phyloP scores from a whole-genome alignment of 768 basidiomycete species.

The Rhizopogon vinicolor region DNA sequence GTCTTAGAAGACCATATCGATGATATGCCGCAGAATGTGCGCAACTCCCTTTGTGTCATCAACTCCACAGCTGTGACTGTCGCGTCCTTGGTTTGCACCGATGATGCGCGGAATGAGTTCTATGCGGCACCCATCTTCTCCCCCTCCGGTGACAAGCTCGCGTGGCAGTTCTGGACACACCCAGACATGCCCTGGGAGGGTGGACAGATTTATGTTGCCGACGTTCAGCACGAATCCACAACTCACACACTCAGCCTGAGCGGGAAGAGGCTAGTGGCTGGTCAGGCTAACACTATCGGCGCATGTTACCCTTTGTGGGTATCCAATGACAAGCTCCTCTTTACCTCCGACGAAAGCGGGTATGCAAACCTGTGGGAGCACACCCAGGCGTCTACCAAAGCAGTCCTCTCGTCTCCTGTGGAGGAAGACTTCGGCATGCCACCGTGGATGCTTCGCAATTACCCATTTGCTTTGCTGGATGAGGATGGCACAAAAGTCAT shows the following conservation, averaged over 20 bases:
- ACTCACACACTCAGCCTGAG: conserved; percentile 31
- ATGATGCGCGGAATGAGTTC: conserved; percentile 43
- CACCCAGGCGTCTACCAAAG: conserved; percentile 13
- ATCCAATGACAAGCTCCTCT: conserved; percentile 50
- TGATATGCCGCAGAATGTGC: conserved; percentile 29
- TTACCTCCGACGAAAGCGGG: conserved; percentile 51
- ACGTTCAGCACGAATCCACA: conserved; percentile 24
- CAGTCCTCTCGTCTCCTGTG: conserved; percentile 27
- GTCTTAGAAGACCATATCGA: conserved; percentile 66
- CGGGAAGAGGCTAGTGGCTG: conserved; percentile 40
- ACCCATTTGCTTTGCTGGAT: conserved; percentile 19
- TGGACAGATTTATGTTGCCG: conserved; percentile 44
- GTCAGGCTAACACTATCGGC: conserved; percentile 40
- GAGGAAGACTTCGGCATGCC: conserved; percentile 20
- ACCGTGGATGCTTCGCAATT: conserved; percentile 12
- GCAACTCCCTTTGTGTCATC: conserved; percentile 54
- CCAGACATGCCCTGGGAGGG: conserved; percentile 71
- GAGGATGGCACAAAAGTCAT: conserved; percentile 15
- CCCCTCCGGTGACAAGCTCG: conserved; percentile 47
- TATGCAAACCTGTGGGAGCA: conserved; percentile 46
- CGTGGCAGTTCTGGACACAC: conserved; percentile 62
- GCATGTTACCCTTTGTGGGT: conserved; percentile 29
- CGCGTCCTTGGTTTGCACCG: conserved; percentile 39
- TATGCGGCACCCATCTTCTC: conserved; percentile 56
- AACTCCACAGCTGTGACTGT: conserved; percentile 37